phyloP scores from a whole-genome alignment of 768 basidiomycete genomes.

The Lactifluus subvellereus region DNA sequence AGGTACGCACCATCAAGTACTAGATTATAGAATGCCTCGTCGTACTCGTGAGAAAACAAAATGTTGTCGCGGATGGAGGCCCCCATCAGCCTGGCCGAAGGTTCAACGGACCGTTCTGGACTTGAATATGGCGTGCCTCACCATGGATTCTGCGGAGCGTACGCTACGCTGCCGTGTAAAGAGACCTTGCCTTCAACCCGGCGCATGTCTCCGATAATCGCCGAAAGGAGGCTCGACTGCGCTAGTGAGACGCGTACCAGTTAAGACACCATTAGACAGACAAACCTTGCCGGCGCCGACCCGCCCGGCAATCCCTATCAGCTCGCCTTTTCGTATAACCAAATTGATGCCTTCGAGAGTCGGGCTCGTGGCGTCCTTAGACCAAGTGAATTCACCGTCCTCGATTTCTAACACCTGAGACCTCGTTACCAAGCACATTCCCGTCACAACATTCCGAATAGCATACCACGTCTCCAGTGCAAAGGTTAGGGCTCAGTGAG shows the following conservation, averaged over 20 bases:
- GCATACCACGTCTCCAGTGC: constrained; percentile 54
- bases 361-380: constrained; percentile 45
- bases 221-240: constrained; percentile 68
- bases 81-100: constrained; percentile 62
- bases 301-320: constrained; percentile 80
- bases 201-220: constrained; percentile 85
- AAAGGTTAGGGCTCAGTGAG: constrained; percentile 38
- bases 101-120: background rate
- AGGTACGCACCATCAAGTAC: constrained; percentile 63
- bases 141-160: constrained; percentile 88
- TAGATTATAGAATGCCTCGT: constrained; percentile 74
- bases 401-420: constrained; percentile 57
- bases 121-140: constrained; percentile 29
- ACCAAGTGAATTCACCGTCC: constrained; percentile 82
- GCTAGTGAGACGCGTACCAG: constrained; percentile 11
- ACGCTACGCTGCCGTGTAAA: constrained; percentile 66
- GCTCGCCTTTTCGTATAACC: constrained; percentile 71
- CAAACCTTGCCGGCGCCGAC: constrained; percentile 87
- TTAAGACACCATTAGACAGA: constrained; percentile 10
- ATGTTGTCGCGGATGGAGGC: constrained; percentile 88
- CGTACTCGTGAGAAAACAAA: constrained; percentile 83
- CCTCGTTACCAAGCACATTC: background rate
- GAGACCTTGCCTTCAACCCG: constrained; percentile 66
- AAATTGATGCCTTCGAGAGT: constrained; percentile 76
- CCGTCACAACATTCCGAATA: background rate